These are phyloP conservation scores for Rhodotorula graminis DNA, from an alignment of 768 basidiomycete species.

Conservation along the genomic window DNA sequence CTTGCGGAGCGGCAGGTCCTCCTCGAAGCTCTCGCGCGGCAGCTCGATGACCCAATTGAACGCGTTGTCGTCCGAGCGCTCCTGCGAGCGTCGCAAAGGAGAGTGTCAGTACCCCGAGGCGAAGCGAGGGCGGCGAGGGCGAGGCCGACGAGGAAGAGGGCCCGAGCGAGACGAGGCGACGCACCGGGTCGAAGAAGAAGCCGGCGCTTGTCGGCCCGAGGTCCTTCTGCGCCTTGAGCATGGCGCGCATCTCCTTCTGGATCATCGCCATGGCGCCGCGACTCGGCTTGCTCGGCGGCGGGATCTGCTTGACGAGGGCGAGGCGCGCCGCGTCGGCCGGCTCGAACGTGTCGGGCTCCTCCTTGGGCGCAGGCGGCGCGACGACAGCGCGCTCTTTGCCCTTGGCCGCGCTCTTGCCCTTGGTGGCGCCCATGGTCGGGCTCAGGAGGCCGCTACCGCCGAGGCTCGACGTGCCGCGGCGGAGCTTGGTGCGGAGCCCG, in stretches of 20 bases:
- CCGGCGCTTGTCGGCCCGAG: slow-evolving; percentile 58
- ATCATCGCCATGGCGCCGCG: slow-evolving; percentile 58
- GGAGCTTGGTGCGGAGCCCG: slow-evolving; percentile 7
- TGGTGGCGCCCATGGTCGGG: too few species aligned
- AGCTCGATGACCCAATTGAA: slow-evolving; percentile 58
- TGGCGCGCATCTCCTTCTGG: slow-evolving; percentile 59
- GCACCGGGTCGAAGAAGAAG: slow-evolving; percentile 63
- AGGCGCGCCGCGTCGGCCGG: slow-evolving; percentile 46
- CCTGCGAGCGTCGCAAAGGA: not conserved
- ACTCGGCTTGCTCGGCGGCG: slow-evolving; percentile 60
- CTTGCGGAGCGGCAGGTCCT: slow-evolving; percentile 57
- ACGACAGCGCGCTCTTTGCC: slow-evolving; percentile 51
- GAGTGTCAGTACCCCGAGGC: not conserved
- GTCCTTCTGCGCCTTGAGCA: slow-evolving; percentile 59
- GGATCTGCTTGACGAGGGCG: slow-evolving; percentile 54
- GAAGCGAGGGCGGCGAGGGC: too few species aligned
- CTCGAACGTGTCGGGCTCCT: slow-evolving; percentile 53
- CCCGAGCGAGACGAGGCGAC: not conserved
- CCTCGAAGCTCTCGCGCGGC: slow-evolving; percentile 60
- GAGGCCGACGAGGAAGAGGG: not conserved
- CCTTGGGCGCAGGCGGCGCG: not conserved
- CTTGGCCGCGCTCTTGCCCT: slow-evolving; percentile 41
- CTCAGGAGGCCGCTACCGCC: slow-evolving; percentile 30
- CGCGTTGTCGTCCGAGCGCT: slow-evolving; percentile 28
- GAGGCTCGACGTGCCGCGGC: not conserved